A percentile compares a stretch with the other conserved stretches of the same genome.
Evolutionary conservation across 345 rosid species (phyloP).

Genomic region (Atalantia buxifolia): DNA sequence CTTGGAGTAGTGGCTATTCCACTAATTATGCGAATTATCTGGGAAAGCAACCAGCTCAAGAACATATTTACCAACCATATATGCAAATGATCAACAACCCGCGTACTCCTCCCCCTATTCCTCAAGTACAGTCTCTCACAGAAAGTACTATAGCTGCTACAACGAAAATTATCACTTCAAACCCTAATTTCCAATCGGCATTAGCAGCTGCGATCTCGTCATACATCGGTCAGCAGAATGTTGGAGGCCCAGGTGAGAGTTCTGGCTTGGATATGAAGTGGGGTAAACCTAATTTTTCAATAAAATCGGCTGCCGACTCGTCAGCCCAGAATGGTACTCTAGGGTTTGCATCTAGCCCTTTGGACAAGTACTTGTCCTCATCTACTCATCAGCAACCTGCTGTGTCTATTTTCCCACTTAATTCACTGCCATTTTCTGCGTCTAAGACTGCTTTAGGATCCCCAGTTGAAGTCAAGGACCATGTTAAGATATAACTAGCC

Average conservation of each 20-base stretch:
- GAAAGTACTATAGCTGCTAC: constrained; percentile 28
- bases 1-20: constrained; percentile 2
- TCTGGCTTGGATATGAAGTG: constrained; percentile 16
- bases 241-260: constrained; percentile 3
- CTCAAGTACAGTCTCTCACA: constrained; percentile 8
- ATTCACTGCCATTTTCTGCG: constrained; percentile 18
- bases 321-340: not conserved
- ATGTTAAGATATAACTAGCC: not conserved
- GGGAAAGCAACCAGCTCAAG: constrained; percentile 1
- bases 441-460: constrained; percentile 25
- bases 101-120: not conserved
- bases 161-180: constrained; percentile 32
- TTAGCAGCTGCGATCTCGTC: constrained; percentile 37
- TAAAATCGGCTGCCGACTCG: not conserved
- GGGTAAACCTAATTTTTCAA: not conserved
- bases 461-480: constrained; percentile 17
- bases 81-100: constrained; percentile 20
- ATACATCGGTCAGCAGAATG: constrained; percentile 12
- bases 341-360: constrained; percentile 14
- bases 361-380: constrained; percentile 5
- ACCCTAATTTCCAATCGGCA: constrained; percentile 33
- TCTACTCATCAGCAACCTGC: constrained; percentile 12
- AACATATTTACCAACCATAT: constrained; percentile 9
- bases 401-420: constrained; percentile 15
- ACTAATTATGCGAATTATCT: constrained; percentile 5